Conservation (phyloP, 2,329 filamentous ascomycete species). For the Aspergillus melleus region DNA sequence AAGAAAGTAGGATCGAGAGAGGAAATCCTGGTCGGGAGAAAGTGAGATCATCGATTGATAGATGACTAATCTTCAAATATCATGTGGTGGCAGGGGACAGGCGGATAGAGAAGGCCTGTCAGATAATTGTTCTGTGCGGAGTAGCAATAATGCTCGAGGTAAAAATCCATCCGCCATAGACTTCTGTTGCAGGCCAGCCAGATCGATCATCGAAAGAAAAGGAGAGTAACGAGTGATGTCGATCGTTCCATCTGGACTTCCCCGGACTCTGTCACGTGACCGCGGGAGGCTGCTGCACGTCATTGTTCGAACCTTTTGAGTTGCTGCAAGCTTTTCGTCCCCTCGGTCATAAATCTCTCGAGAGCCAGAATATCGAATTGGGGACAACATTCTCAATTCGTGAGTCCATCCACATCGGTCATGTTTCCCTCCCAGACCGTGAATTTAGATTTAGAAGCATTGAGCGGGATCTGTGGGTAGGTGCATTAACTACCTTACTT, state of each 20-base stretch:
- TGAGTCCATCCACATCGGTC: conserved; percentile 8
- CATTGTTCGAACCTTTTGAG: neutral
- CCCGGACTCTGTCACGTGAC: neutral
- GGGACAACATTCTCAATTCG: conserved; percentile 3
- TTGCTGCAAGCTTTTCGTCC: neutral
- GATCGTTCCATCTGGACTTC: neutral
- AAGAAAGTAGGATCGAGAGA: neutral
- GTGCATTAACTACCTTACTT: conserved; percentile 23
- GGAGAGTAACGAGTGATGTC: too few species aligned
- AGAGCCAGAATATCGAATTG: neutral
- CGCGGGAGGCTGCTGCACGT: neutral
- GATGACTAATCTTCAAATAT: neutral
- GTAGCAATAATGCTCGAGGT: neutral
- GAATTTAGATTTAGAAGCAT: conserved; percentile 81
- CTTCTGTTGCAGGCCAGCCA: too few species aligned
- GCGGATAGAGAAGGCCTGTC: neutral
- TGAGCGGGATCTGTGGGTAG: conserved; percentile 87
- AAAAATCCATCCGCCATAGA: too few species aligned
- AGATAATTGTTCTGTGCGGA: neutral
- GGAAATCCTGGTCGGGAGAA: neutral
- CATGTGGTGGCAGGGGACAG: neutral
- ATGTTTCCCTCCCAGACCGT: conserved; percentile 42
- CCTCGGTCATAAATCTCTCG: neutral
- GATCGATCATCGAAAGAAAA: neutral
- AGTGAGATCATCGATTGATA: neutral